Base-by-base conservation (phyloP, 495 filamentous ascomycete genomes). In the Annulohypoxylon bovei region DNA sequence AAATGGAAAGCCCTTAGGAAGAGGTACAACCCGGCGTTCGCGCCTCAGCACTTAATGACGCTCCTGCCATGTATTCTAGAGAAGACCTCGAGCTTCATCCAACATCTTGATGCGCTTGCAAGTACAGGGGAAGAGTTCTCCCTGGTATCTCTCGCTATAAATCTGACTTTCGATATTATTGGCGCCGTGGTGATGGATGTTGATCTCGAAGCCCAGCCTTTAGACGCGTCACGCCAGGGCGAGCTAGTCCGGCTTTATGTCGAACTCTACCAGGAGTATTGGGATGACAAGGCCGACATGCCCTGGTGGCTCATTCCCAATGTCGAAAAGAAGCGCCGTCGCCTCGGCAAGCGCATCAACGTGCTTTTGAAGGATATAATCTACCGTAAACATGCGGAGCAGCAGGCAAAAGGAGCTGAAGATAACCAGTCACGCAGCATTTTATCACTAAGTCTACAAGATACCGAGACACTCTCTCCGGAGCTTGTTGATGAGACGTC, bases 151-250 rank as follows among this genome's bases (percentile, higher is more conserved):
- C 28, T 62, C 1, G 23, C 12, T 6, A 23, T 27, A 0, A 71
- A 71, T 35, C 16, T 74, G 8, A 71, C 68, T 0, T 71, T 74
- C 8, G 68, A 74, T 11, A 65, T 74, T 4, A 81, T 80, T 12
- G 69, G 80, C 1, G 70, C 74, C 30, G 73, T 82, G 6, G 70
- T 77, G 12, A 79, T 81, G 74, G 75, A 75, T 47, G 44, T 58
- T 9, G 73, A 80, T 50, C 71, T 81, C 9, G 52, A 78, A 14
- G 79, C 78, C n/a, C 79, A 82, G 50, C 52, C 69, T 37, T 4
- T 52, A 1, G 55, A 75, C 16, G 33, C 22, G 4, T 50, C 60
- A 3, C 14, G 35, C 4, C 59, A 56, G 30, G 28, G 54, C 42
- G 65, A 68, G 32, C 46, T 68, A 1, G 44, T 68, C 16, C 23